Conservation (phyloP, 495 filamentous ascomycete species). For the Staphylotrichum longicolle region DNA sequence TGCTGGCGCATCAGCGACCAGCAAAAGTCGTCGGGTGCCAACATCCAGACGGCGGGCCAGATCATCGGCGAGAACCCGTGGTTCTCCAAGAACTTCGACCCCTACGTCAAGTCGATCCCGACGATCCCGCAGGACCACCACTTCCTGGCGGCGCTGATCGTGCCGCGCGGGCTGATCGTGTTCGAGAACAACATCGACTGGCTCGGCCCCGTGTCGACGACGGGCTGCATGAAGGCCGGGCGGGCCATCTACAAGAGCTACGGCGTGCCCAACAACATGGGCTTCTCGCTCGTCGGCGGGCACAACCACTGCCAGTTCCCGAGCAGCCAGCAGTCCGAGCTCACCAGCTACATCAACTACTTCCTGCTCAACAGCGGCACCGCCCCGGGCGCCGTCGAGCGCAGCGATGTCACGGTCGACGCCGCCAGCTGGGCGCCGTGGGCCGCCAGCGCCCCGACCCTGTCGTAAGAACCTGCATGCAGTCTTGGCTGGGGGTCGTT, state of each 20-base stretch:
- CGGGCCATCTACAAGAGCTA: conserved; percentile 51
- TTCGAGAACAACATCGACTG: conserved; percentile 58
- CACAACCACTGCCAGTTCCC: conserved; percentile 59
- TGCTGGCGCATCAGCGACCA: conserved; percentile 55
- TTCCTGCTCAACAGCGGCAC: conserved; percentile 36
- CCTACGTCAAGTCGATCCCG: conserved; percentile 34
- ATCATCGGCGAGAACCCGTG: conserved; percentile 55
- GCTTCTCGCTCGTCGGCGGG: conserved; percentile 52
- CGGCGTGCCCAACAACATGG: conserved; percentile 52
- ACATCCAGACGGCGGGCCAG: conserved; percentile 53
- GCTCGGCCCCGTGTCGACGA: conserved; percentile 52
- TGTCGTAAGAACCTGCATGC: conserved; percentile 30
- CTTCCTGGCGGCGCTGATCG: conserved; percentile 48
- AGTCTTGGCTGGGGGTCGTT: too few species aligned
- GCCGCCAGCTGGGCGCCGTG: conserved; percentile 44
- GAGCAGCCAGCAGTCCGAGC: conserved; percentile 41
- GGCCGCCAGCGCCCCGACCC: conserved; percentile 34
- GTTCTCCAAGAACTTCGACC: conserved; percentile 48
- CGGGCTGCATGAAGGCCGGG: conserved; percentile 55
- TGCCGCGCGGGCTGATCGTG: conserved; percentile 47
- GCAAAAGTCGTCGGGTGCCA: conserved; percentile 46
- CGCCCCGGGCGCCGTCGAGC: conserved; percentile 41
- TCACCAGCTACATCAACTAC: conserved; percentile 53
- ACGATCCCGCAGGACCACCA: conserved; percentile 53
- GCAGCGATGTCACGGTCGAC: conserved; percentile 38